Evolutionary conservation across 176 grass and related monocot genomes (phyloP).

Genomic region (Hyparrhenia diplandra): DNA sequence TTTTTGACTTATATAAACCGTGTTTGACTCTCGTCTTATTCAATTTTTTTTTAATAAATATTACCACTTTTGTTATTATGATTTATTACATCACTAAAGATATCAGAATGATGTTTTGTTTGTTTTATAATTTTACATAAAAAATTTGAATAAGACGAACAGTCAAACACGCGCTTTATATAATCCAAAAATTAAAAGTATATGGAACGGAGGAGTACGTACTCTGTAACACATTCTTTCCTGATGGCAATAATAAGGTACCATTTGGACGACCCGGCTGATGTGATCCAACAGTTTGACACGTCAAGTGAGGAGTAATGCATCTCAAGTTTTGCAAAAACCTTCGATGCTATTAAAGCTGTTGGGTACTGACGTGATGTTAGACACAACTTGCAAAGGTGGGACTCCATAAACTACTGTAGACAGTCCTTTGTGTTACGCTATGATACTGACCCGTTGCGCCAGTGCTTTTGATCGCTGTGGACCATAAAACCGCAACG

Average conservation of each 20-base stretch:
- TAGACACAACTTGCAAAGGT: neutral
- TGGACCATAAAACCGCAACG: neutral
- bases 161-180: too few relatives aligned
- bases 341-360: neutral
- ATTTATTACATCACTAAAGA: too few relatives aligned
- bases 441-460: neutral
- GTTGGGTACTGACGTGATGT: neutral
- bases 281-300: neutral
- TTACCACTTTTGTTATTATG: too few relatives aligned
- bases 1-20: too few relatives aligned
- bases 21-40: too few relatives aligned
- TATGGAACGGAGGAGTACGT: too few relatives aligned
- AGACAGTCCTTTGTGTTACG: neutral
- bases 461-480: neutral
- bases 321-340: neutral
- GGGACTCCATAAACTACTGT: neutral
- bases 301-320: neutral
- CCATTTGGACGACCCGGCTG: neutral
- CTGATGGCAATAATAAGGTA: neutral
- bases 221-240: constrained; percentile 36
- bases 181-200: too few relatives aligned
- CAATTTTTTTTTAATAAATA: too few relatives aligned
- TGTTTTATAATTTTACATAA: too few relatives aligned
- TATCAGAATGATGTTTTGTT: too few relatives aligned
- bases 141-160: too few relatives aligned